A percentile compares a stretch with the other conserved stretches of the same genome.
Evolutionary conservation across 805 yeast genomes (phyloP).

Genomic region (Yarrowia sp.): DNA sequence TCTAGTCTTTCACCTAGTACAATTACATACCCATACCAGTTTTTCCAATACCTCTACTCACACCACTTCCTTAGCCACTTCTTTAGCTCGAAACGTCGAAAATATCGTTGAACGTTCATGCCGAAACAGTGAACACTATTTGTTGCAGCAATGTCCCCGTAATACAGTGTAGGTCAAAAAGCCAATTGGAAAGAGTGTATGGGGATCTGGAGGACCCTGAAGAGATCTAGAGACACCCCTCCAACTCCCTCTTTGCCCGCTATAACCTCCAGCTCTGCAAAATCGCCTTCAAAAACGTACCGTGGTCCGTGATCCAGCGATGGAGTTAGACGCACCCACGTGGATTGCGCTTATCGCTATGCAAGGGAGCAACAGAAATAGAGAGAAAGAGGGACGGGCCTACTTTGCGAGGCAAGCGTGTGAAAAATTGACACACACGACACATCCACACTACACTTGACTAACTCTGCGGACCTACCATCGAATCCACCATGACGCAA

Average conservation of each 20-base stretch:
- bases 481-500: conserved; percentile 7
- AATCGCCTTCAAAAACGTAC: neutral
- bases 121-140: too few relatives aligned
- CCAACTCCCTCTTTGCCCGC: too few relatives aligned
- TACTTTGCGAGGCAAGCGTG: neutral
- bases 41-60: too few relatives aligned
- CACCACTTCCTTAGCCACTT: too few relatives aligned
- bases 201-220: neutral
- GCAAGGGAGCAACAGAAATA: conserved; percentile 18
- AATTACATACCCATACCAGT: too few relatives aligned
- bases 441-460: neutral
- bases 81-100: too few relatives aligned
- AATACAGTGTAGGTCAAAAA: neutral
- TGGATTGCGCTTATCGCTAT: conserved; percentile 38
- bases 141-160: neutral
- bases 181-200: neutral
- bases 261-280: too few relatives aligned
- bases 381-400: neutral
- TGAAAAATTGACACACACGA: conserved; percentile 20
- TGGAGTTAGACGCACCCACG: conserved; percentile 27
- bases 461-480: too few relatives aligned
- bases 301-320: conserved; percentile 1
- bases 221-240: too few relatives aligned
- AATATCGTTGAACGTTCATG: too few relatives aligned
- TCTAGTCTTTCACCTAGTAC: too few relatives aligned